These are phyloP conservation scores for Lodderomyces margitis DNA, from an alignment of 1,139 yeast genomes.

Conservation along the genomic window DNA sequence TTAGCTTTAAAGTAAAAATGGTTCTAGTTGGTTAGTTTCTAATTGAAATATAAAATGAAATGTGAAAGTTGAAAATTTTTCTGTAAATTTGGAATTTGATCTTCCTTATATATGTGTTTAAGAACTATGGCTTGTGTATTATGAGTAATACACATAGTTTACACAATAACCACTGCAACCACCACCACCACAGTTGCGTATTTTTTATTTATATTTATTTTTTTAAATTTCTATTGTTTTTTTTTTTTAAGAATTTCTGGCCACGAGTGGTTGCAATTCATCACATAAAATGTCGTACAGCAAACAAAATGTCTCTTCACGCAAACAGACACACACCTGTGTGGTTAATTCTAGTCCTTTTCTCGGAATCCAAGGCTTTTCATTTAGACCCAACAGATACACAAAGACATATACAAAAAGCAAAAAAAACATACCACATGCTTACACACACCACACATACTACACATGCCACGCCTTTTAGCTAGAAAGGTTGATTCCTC, in stretches of 20 bases:
- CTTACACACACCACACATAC: neutral
- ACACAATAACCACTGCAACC: neutral
- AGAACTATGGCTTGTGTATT: neutral
- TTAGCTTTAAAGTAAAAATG: no score
- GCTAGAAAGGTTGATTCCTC: no score
- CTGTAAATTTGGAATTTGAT: neutral
- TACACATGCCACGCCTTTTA: no score
- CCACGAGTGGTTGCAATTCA: conserved; percentile 3
- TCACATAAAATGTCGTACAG: neutral
- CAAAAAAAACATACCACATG: neutral
- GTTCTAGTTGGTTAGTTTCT: no score
- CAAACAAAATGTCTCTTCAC: neutral
- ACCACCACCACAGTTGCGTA: conserved; percentile 1
- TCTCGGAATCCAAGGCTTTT: neutral
- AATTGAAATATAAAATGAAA: neutral
- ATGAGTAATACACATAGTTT: conserved; percentile 1
- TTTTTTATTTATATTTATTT: neutral
- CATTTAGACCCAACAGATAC: neutral
- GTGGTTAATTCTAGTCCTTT: neutral
- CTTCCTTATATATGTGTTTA: neutral
- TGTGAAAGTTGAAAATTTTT: neutral
- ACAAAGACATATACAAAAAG: no score
- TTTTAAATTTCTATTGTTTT: neutral
- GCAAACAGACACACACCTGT: neutral
- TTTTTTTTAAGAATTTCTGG: neutral